Evolutionary conservation across 768 basidiomycete genomes (phyloP).

Genomic region (Lactarius evosmus): DNA sequence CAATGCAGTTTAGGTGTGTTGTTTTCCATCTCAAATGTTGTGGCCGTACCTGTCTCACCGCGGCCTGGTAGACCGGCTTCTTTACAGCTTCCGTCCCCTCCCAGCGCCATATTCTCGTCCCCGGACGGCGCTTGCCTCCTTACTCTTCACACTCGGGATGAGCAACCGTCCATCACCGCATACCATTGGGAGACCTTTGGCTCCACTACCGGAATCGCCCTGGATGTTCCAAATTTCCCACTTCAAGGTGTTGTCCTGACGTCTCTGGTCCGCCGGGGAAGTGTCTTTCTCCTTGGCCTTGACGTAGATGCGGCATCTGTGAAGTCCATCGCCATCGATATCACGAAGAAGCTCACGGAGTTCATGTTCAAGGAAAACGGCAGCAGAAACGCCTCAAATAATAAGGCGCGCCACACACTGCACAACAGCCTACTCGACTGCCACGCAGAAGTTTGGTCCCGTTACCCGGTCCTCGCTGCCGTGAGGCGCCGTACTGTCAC

Average conservation of each 20-base stretch:
- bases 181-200: constrained; percentile 62
- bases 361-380: constrained; percentile 52
- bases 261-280: constrained; percentile 43
- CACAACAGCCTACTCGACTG: constrained; percentile 39
- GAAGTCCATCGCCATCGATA: constrained; percentile 46
- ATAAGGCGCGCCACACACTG: constrained; percentile 29
- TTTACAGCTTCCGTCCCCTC: constrained; percentile 38
- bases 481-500: constrained; percentile 17
- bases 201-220: constrained; percentile 42
- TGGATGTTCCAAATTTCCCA: constrained; percentile 36
- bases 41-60: not conserved
- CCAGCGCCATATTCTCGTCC: constrained; percentile 42
- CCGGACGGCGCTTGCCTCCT: constrained; percentile 56
- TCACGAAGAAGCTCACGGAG: constrained; percentile 54
- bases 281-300: constrained; percentile 44
- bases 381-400: constrained; percentile 24
- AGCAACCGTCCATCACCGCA: constrained; percentile 33
- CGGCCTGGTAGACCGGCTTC: constrained; percentile 42
- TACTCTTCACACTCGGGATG: constrained; percentile 30
- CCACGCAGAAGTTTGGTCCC: constrained; percentile 22
- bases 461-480: constrained; percentile 15
- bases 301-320: constrained; percentile 36
- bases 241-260: constrained; percentile 38
- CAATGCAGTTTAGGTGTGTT: constrained; percentile 51
- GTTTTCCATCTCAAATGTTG: too few relatives aligned